Evolutionary conservation across 2,329 filamentous ascomycete genomes (phyloP), one percentile per base, ranked within the genome.

Genomic region (Hypoxylon sp.): DNA sequence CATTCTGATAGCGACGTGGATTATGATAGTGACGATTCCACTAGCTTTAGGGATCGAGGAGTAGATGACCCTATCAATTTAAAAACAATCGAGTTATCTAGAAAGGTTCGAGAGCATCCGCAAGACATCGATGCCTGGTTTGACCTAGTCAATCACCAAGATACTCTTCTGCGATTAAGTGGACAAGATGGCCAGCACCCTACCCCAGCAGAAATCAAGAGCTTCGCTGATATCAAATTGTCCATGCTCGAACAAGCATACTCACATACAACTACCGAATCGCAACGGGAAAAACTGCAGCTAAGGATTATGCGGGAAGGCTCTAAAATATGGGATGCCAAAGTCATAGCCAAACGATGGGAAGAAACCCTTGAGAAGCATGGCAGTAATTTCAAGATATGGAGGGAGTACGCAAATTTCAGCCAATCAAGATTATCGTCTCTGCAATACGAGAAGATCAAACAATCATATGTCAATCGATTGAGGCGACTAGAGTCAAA

Each of bases 191-290:
- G 66, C 30, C 75, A 71, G 27, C 69, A 65, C 20, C 73, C 77
- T 16, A 85, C 83, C 0, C 73, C 75, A 19, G 82, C 85, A 2
- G 88, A 94, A 64, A 74, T 76, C 40, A 80, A 79, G 55, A 87
- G 87, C 55, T 82, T 90, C 45, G 86, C 90, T 3, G 88, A 94
- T 57, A 84, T 96, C 46, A 93, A 90, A 59, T 73, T 96, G 2
- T 84, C 87, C 2, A 83, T 96, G 54, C 89, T 92, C 53, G 84
- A 93, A 58, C 86, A 90, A 54, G 92, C 92, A 0, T 69, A 96
- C 5, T 73, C 76, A 7, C 81, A 87, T 34, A 76, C 82, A 4
- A 58, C 60, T 3, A 67, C 68, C 1, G 70, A 74, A 1, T 62
- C 73, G 25, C 78, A 79, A 30, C 79, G 81, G 11, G 81, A 89